Evolutionary conservation across 768 basidiomycete genomes (phyloP), one percentile per base, ranked within the genome.

Genomic region (Phallus indusiatus): DNA sequence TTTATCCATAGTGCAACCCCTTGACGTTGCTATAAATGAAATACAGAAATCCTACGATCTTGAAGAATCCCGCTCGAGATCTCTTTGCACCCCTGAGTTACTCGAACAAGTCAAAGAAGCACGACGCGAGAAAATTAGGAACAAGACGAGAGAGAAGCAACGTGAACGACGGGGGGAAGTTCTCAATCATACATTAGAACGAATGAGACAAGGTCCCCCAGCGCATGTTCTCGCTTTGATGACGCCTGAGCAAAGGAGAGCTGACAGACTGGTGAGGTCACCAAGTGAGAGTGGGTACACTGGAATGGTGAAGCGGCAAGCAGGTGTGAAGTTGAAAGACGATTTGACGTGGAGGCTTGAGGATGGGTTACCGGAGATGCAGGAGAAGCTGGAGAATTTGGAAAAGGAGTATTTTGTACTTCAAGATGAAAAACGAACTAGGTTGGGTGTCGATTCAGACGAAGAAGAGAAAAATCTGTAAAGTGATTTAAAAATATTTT

Each of bases 231-330:
- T 83, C 2, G 69, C 67, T 20, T 72, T 66, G 60, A 82, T 89
- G 82, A 73, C 79, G 0, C 71, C 74, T 1, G 65, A 75, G 62
- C 69, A 78, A 60, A 75, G 74, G 60, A 70, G 67, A 54, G 67
- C 74, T 68, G 86, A 89, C 62, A 72, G 69, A 61, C 70, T 85
- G 5, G 74, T 76, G 54, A 67, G 75, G 35, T 76, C 74, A 42
- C 74, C 80, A 1, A 78, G 84, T 56, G 82, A 85, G 68, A 86
- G 79, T 0, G 90, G 90, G 14, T 90, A 88, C 68, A 78, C 83
- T 1, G 88, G 80, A n/a, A 65, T 70, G 66, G 74, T 84, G 53
- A 92, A 90, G 73, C 71, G 71, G 60, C 70, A 66, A 60, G 67
- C 80, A 60, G 83, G 86, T 2, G 76, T 75, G 55, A 81, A 75